A percentile compares a stretch with the other conserved stretches of the same genome.
Evolutionary conservation across 352 stramenopile species (phyloP).

Genomic region (Phytophthora brassicae): DNA sequence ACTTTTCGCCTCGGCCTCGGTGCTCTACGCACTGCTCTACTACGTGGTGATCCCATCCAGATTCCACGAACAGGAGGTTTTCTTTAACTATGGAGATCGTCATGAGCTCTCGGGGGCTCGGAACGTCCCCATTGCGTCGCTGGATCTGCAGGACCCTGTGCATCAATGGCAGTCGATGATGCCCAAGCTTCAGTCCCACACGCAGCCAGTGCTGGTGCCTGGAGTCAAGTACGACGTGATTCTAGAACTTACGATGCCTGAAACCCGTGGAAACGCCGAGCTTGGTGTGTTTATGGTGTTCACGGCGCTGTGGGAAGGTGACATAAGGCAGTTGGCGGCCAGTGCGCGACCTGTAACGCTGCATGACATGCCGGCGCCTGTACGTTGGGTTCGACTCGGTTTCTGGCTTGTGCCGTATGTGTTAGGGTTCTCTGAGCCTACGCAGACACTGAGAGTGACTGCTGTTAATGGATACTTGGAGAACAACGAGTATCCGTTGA

Average conservation of each 20-base stretch:
- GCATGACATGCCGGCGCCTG: slow-evolving; percentile 57
- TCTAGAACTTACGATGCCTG: slow-evolving; percentile 68
- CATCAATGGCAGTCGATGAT: slow-evolving; percentile 64
- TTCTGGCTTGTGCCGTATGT: slow-evolving; percentile 59
- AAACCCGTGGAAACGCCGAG: slow-evolving; percentile 59
- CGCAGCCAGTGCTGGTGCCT: slow-evolving; percentile 47
- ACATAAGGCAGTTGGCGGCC: slow-evolving; percentile 35
- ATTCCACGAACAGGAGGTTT: slow-evolving; percentile 75
- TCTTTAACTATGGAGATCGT: slow-evolving; percentile 69
- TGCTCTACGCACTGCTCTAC: slow-evolving; percentile 76
- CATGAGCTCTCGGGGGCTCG: slow-evolving; percentile 38
- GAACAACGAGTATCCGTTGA: slow-evolving; percentile 52
- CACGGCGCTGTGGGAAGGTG: slow-evolving; percentile 38
- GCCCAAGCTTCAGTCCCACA: slow-evolving; percentile 15
- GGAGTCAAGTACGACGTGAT: slow-evolving; percentile 82
- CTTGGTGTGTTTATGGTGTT: slow-evolving; percentile 82
- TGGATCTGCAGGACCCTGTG: slow-evolving; percentile 56
- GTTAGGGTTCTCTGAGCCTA: slow-evolving; percentile 55
- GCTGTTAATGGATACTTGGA: slow-evolving; percentile 76
- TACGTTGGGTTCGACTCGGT: slow-evolving; percentile 47
- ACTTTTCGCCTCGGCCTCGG: slow-evolving; percentile 55
- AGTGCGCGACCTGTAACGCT: slow-evolving; percentile 67
- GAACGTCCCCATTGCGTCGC: slow-evolving; percentile 45
- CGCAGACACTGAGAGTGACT: slow-evolving; percentile 52
- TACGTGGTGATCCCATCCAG: slow-evolving; percentile 77